A percentile compares a stretch with the other conserved stretches of the same genome.
phyloP scores from a whole-genome alignment of 2,329 filamentous ascomycete species.

The Cylindrodendrum hubeiense region DNA sequence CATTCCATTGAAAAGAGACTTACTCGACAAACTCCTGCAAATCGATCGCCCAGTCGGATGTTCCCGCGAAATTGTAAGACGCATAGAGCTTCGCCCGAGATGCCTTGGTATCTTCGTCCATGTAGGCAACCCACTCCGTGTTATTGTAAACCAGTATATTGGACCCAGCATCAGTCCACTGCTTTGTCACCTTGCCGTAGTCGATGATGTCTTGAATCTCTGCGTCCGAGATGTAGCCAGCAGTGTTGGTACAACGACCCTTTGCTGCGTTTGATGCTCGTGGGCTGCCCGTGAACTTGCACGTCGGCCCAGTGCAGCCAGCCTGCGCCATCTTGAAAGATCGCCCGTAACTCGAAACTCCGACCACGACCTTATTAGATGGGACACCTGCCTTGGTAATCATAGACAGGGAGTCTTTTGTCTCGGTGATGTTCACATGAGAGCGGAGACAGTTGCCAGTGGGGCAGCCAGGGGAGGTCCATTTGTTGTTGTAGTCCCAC shows the following conservation, averaged over 20 bases:
- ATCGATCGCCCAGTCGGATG: constrained; percentile 43
- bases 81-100: constrained; percentile 21
- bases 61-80: constrained; percentile 39
- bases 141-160: constrained; percentile 38
- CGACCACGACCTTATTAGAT: constrained; percentile 47
- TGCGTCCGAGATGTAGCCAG: constrained; percentile 34
- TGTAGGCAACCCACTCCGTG: constrained; percentile 40
- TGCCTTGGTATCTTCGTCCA: constrained; percentile 37
- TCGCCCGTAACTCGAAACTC: constrained; percentile 48
- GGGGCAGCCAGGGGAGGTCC: constrained; percentile 38
- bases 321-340: constrained; percentile 49
- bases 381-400: constrained; percentile 50
- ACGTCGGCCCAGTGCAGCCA: constrained; percentile 44
- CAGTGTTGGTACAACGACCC: constrained; percentile 41
- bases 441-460: constrained; percentile 50
- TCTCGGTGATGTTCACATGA: constrained; percentile 54
- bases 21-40: constrained; percentile 26
- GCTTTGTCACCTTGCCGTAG: constrained; percentile 1
- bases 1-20: background rate
- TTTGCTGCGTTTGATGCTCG: constrained; percentile 34
- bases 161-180: constrained; percentile 3
- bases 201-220: constrained; percentile 42
- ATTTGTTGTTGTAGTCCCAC: constrained; percentile 48
- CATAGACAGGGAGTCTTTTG: constrained; percentile 47
- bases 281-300: constrained; percentile 39